Evolutionary conservation across 352 stramenopile species (phyloP).

Genomic region (Phytopythium montanum): DNA sequence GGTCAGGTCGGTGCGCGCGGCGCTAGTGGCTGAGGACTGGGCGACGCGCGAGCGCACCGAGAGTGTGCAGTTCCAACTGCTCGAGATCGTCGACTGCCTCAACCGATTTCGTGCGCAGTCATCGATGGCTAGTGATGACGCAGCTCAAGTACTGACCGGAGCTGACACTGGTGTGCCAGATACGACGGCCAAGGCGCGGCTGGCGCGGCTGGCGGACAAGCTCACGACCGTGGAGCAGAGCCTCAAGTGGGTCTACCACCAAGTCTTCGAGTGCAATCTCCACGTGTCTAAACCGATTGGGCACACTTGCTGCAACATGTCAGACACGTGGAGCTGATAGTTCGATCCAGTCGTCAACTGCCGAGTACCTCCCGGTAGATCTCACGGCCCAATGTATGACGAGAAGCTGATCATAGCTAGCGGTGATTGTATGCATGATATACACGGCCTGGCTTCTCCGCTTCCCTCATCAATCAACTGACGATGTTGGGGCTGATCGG

Average conservation of each 20-base stretch:
- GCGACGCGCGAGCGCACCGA: slow-evolving; percentile 40
- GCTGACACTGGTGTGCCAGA: slow-evolving; percentile 15
- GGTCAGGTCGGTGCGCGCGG: slow-evolving; percentile 14
- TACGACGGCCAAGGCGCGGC: slow-evolving; percentile 30
- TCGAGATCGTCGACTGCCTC: slow-evolving; percentile 58
- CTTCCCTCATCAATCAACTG: neutral
- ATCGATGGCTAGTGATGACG: too few species aligned
- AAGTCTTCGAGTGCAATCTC: neutral
- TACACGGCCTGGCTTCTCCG: too few species aligned
- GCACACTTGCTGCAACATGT: too few species aligned
- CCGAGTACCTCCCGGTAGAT: neutral
- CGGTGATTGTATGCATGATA: too few species aligned
- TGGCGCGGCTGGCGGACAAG: slow-evolving; percentile 41
- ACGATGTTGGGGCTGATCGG: slow-evolving; percentile 13
- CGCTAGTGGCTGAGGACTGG: slow-evolving; percentile 54
- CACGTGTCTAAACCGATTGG: neutral
- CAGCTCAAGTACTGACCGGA: neutral
- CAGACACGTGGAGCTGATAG: slow-evolving; percentile 38
- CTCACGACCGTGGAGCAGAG: slow-evolving; percentile 39
- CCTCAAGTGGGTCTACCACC: slow-evolving; percentile 20
- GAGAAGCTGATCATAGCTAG: neutral
- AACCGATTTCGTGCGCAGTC: slow-evolving; percentile 47
- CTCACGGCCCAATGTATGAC: neutral
- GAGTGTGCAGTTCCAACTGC: slow-evolving; percentile 42
- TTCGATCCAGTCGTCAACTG: slow-evolving; percentile 3